These are phyloP conservation scores for Scedosporium minutisporum DNA, from an alignment of 2,329 filamentous ascomycete species.

Conservation along the genomic window DNA sequence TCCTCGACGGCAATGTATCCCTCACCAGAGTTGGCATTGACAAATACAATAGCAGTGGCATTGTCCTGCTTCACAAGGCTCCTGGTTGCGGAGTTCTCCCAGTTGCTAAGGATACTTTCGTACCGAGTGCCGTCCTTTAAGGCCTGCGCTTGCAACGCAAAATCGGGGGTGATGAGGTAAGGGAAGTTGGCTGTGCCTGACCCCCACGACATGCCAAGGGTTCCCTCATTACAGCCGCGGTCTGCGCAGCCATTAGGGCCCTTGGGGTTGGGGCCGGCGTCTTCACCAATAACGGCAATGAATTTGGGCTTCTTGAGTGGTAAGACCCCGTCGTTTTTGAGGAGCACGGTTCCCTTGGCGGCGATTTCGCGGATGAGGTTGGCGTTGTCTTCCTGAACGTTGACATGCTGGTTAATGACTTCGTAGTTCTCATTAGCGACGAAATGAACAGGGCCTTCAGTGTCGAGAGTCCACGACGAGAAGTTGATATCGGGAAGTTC, in stretches of 20 bases:
- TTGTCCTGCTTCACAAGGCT: conserved; percentile 51
- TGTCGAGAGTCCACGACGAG: conserved; percentile 75
- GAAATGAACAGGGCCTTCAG: conserved; percentile 59
- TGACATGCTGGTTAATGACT: conserved; percentile 69
- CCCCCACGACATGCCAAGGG: conserved; percentile 70
- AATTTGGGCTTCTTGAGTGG: conserved; percentile 73
- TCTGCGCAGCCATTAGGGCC: conserved; percentile 75
- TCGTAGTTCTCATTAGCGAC: conserved; percentile 51
- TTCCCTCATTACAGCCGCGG: conserved; percentile 49
- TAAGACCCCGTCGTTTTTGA: conserved; percentile 74
- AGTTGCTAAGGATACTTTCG: conserved; percentile 60
- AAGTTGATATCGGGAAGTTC: conserved; percentile 60
- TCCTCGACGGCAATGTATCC: conserved; percentile 75
- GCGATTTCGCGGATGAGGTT: conserved; percentile 65
- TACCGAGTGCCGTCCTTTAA: conserved; percentile 47
- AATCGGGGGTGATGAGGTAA: conserved; percentile 65
- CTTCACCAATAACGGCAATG: conserved; percentile 70
- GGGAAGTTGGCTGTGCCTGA: conserved; percentile 66
- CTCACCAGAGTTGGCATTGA: conserved; percentile 79
- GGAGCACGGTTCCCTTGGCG: conserved; percentile 71
- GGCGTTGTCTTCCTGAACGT: conserved; percentile 71
- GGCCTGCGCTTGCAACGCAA: conserved; percentile 56
- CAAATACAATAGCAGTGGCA: conserved; percentile 74
- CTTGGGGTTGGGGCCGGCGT: conserved; percentile 63
- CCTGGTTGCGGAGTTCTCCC: conserved; percentile 51